phyloP scores from a whole-genome alignment of 306 rosid species.

The Cicer bijugum region DNA sequence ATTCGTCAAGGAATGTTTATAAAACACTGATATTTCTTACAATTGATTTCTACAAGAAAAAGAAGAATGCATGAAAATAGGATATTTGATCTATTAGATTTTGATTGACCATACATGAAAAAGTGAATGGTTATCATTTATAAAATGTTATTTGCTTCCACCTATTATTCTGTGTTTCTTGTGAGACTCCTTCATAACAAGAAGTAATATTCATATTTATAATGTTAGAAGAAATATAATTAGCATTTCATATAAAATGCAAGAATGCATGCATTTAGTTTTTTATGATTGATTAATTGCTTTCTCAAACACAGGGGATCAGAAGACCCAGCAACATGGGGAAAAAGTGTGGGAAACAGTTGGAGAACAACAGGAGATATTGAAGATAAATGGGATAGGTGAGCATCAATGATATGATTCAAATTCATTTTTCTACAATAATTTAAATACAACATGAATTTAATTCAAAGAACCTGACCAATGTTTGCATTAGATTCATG shows the following conservation, averaged over 20 bases:
- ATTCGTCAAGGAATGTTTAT: too few relatives aligned
- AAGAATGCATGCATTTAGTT: not conserved
- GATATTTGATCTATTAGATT: too few relatives aligned
- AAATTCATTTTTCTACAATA: not conserved
- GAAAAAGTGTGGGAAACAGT: conserved; percentile 64
- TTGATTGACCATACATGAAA: too few relatives aligned
- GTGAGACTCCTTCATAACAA: too few relatives aligned
- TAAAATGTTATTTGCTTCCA: too few relatives aligned
- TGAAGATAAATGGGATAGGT: conserved; percentile 72
- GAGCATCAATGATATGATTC: conserved; percentile 5
- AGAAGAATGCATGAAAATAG: too few relatives aligned
- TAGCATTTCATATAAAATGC: not conserved
- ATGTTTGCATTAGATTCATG: conserved; percentile 21
- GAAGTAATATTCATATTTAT: too few relatives aligned
- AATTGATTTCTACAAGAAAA: too few relatives aligned
- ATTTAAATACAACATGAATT: conserved; percentile 8
- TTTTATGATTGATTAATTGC: conserved; percentile 1
- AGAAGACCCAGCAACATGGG: conserved; percentile 80
- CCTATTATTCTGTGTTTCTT: too few relatives aligned
- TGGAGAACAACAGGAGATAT: conserved; percentile 91
- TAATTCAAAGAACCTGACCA: conserved; percentile 18
- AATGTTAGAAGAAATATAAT: too few relatives aligned
- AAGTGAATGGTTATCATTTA: too few relatives aligned
- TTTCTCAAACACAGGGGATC: conserved; percentile 61
- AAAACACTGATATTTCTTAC: too few relatives aligned